Conservation (phyloP, 2,329 filamentous ascomycete genomes). For the Neoascochyta sp. region DNA sequence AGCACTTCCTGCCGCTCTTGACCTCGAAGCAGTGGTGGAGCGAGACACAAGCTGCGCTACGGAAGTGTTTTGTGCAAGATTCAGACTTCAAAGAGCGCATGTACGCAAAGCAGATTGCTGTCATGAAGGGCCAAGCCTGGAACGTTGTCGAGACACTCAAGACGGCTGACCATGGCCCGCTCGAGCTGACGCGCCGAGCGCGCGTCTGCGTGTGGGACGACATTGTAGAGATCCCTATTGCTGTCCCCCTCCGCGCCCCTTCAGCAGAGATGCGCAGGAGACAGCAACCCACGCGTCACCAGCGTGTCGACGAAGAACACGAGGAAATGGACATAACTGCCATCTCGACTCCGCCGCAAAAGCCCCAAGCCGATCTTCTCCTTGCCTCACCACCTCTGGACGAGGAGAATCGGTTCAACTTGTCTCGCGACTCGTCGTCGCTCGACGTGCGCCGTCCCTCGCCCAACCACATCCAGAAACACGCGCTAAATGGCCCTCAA, state of each 20-base stretch:
- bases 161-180: constrained; percentile 81
- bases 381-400: constrained; percentile 55
- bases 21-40: constrained; percentile 97
- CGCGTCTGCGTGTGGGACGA: constrained; percentile 98
- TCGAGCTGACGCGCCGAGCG: constrained; percentile 85
- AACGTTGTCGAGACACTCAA: constrained; percentile 98
- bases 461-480: constrained; percentile 6
- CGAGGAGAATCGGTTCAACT: constrained; percentile 47
- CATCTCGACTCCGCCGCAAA: constrained; percentile 55
- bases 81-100: constrained; percentile 97
- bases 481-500: constrained; percentile 13
- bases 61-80: constrained; percentile 85
- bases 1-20: constrained; percentile 92
- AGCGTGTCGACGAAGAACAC: constrained; percentile 48
- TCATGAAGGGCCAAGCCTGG: constrained; percentile 99
- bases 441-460: constrained; percentile 35
- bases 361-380: constrained; percentile 63
- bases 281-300: constrained; percentile 42
- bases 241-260: constrained; percentile 80
- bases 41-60: constrained; percentile 82
- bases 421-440: constrained; percentile 45
- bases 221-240: constrained; percentile 90
- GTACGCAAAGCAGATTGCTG: constrained; percentile 97
- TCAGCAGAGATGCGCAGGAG: constrained; percentile 79
- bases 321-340: constrained; percentile 91